Conservation (phyloP, 1,284 basidiomycete species). For the Marasmius fiardii region DNA sequence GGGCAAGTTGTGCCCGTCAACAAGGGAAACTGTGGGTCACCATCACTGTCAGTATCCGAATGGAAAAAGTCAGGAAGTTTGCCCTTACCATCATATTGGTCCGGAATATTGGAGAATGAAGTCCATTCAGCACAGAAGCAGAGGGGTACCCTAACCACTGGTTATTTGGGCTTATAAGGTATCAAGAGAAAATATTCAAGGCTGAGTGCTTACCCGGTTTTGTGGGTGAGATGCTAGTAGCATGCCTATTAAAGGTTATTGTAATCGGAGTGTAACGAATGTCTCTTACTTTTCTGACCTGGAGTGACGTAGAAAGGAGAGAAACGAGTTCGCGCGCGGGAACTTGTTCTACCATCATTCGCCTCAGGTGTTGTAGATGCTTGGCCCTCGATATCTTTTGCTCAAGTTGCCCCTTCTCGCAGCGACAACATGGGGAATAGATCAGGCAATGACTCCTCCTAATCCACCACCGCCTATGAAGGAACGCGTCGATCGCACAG, state of each 20-base stretch:
- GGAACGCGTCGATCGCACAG: neutral
- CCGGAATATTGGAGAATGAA: conserved; percentile 28
- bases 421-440: conserved; percentile 4
- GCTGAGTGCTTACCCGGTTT: no score
- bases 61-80: neutral
- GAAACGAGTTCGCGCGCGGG: no score
- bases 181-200: no score
- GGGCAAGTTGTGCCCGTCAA: conserved; percentile 58
- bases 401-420: neutral
- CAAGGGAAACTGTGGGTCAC: conserved; percentile 34
- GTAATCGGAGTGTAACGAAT: no score
- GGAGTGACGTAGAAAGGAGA: no score
- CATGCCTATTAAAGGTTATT: no score
- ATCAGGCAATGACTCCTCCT: conserved; percentile 3
- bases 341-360: no score
- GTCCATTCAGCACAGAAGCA: conserved; percentile 57
- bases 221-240: no score
- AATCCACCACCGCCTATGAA: neutral
- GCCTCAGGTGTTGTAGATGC: no score
- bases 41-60: neutral
- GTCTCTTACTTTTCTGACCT: no score
- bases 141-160: no score
- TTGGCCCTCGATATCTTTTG: neutral
- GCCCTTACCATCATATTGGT: conserved; percentile 41
- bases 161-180: no score